phyloP scores from a whole-genome alignment of 1,139 yeast species.

The Nakaseomyces kungkrabaensis region DNA sequence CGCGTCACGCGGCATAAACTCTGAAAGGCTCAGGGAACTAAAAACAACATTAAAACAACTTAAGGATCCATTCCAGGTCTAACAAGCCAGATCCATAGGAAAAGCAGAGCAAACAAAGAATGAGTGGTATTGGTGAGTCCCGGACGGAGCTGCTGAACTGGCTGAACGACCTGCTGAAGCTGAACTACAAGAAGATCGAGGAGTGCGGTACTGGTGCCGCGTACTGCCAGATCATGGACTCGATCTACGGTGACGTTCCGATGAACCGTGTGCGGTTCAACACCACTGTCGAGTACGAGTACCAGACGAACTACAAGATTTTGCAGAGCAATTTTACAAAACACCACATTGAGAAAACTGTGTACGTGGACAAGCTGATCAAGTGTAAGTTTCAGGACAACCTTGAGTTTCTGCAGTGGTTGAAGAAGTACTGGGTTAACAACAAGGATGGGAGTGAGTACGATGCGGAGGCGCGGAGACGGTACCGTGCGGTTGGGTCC shows the following conservation, averaged over 20 bases:
- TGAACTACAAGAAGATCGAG: constrained; percentile 70
- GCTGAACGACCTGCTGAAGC: constrained; percentile 62
- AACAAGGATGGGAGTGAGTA: constrained; percentile 59
- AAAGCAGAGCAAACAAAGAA: constrained; percentile 2
- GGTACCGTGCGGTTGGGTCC: constrained; percentile 26
- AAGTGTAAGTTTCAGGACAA: constrained; percentile 91
- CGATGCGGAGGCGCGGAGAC: constrained; percentile 54
- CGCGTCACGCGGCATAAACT: not conserved
- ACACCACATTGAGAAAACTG: constrained; percentile 61
- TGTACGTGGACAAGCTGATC: constrained; percentile 73
- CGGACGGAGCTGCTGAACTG: constrained; percentile 77
- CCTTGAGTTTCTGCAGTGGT: constrained; percentile 88
- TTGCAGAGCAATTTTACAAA: constrained; percentile 67
- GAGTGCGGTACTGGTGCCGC: constrained; percentile 96
- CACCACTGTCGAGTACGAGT: constrained; percentile 66
- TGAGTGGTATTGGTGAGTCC: constrained; percentile 51
- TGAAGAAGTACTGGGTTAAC: constrained; percentile 72
- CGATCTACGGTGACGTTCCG: constrained; percentile 73
- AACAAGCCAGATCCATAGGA: not conserved
- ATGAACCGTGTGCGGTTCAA: constrained; percentile 66
- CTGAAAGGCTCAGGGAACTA: too few species aligned
- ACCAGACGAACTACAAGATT: constrained; percentile 70
- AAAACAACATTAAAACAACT: not conserved
- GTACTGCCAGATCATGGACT: constrained; percentile 84
- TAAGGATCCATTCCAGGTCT: too few species aligned